A percentile compares a stretch with the other conserved stretches of the same genome.
phyloP scores from a whole-genome alignment of 441 rosid species.

The Melastoma candidum region DNA sequence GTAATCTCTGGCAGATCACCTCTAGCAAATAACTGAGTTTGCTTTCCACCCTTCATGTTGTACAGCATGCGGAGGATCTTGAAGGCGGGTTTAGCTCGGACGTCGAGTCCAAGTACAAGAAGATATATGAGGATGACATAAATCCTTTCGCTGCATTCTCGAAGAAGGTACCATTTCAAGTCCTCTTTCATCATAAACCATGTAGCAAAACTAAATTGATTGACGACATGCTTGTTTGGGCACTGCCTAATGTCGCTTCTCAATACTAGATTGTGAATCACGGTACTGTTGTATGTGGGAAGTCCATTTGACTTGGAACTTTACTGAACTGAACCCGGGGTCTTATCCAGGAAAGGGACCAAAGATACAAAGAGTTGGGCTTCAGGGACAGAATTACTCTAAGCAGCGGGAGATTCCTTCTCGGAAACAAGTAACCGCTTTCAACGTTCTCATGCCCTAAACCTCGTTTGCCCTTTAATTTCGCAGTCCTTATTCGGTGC shows the following conservation, averaged over 20 bases:
- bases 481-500: too few relatives aligned
- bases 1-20: conserved; percentile 1
- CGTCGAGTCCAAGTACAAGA: conserved; percentile 96
- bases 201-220: not conserved
- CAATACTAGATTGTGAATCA: too few relatives aligned
- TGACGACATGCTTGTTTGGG: too few relatives aligned
- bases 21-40: conserved; percentile 6
- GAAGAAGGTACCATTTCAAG: conserved; percentile 46
- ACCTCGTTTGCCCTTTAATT: too few relatives aligned
- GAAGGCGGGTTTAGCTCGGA: conserved; percentile 95
- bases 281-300: too few relatives aligned
- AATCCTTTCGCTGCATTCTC: conserved; percentile 99
- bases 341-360: conserved; percentile 66
- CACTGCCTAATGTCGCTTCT: too few relatives aligned
- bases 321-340: too few relatives aligned
- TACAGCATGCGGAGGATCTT: conserved; percentile 73
- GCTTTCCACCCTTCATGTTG: conserved; percentile 7
- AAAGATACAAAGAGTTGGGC: conserved; percentile 92
- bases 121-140: conserved; percentile 94
- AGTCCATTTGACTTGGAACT: too few relatives aligned
- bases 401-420: conserved; percentile 88
- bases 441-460: too few relatives aligned
- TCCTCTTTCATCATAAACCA: not conserved
- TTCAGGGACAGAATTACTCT: conserved; percentile 93
- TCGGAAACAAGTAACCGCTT: conserved; percentile 71